phyloP scores from a whole-genome alignment of 345 rosid species.

The Gynandropsis gynandra region DNA sequence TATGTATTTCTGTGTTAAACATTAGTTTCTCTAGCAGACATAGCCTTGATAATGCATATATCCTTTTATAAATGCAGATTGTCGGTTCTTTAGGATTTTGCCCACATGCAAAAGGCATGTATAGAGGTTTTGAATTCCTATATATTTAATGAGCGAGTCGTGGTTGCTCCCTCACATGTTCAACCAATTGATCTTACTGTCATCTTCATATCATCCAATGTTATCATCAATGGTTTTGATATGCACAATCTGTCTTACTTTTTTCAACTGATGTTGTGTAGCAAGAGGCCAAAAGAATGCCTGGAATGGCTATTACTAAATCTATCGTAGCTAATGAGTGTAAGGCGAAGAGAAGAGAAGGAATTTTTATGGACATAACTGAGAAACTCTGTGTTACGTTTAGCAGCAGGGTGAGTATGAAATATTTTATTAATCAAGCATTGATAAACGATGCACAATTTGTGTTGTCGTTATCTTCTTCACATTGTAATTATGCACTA shows the following conservation, averaged over 20 bases:
- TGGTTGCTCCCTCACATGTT: slow-evolving; percentile 65
- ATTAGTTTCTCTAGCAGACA: slow-evolving; percentile 7
- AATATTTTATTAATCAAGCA: neutral
- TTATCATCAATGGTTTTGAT: slow-evolving; percentile 4
- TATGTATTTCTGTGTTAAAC: no score
- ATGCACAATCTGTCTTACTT: slow-evolving; percentile 11
- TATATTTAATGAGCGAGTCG: slow-evolving; percentile 90
- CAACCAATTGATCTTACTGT: slow-evolving; percentile 91
- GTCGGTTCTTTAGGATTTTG: slow-evolving; percentile 66
- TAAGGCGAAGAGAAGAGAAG: slow-evolving; percentile 95
- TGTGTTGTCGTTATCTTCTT: no score
- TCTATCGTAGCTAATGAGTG: slow-evolving; percentile 97
- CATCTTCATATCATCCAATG: slow-evolving; percentile 56
- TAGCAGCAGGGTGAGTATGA: slow-evolving; percentile 84
- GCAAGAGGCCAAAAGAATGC: slow-evolving; percentile 98
- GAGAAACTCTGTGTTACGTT: slow-evolving; percentile 98
- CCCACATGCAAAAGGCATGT: slow-evolving; percentile 91
- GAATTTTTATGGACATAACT: slow-evolving; percentile 92
- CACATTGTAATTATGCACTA: no score
- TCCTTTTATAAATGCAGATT: slow-evolving; percentile 41
- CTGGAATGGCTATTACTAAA: slow-evolving; percentile 94
- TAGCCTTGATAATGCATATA: slow-evolving; percentile 89
- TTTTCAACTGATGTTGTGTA: slow-evolving; percentile 33
- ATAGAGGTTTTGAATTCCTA: slow-evolving; percentile 90
- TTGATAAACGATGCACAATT: no score